Evolutionary conservation across 257 asterid genomes (phyloP).

Genomic region (Eucommia ulmoides): DNA sequence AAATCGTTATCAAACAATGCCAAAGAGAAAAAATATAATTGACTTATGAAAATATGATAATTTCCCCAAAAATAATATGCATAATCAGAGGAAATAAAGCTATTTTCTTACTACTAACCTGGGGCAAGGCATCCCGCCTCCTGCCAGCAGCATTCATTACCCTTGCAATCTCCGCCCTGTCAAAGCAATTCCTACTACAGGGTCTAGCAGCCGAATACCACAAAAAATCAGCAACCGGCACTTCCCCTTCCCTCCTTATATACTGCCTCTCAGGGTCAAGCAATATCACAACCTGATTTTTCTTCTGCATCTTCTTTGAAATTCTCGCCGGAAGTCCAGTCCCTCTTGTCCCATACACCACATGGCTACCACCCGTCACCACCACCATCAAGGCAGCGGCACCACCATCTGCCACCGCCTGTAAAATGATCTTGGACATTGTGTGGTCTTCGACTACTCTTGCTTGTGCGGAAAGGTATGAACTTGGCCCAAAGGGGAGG

Average conservation of each 20-base stretch:
- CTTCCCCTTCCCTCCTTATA: conserved; percentile 84
- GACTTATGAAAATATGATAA: too few species aligned
- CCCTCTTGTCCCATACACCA: conserved; percentile 75
- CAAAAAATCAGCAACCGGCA: conserved; percentile 88
- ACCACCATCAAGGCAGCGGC: conserved; percentile 65
- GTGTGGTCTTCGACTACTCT: conserved; percentile 79
- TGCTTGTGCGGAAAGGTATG: conserved; percentile 82
- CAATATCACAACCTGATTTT: conserved; percentile 59
- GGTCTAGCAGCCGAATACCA: conserved; percentile 96
- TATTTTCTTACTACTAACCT: conserved; percentile 43
- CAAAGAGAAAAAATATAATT: too few species aligned
- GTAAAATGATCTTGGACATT: conserved; percentile 71
- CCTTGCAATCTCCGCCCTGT: conserved; percentile 96
- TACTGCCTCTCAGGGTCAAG: conserved; percentile 81
- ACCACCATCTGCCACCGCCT: conserved; percentile 57
- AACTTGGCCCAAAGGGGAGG: conserved; percentile 61
- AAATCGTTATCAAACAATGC: too few species aligned
- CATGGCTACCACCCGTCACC: conserved; percentile 84
- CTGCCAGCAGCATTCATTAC: conserved; percentile 98
- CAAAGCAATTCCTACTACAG: conserved; percentile 91
- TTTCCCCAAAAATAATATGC: too few species aligned
- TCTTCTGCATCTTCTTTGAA: conserved; percentile 63
- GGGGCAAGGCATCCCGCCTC: conserved; percentile 85
- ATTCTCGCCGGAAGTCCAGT: conserved; percentile 86
- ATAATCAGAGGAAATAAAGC: too few species aligned